phyloP scores from a whole-genome alignment of 441 rosid species.

The Adansonia madagascariensis region DNA sequence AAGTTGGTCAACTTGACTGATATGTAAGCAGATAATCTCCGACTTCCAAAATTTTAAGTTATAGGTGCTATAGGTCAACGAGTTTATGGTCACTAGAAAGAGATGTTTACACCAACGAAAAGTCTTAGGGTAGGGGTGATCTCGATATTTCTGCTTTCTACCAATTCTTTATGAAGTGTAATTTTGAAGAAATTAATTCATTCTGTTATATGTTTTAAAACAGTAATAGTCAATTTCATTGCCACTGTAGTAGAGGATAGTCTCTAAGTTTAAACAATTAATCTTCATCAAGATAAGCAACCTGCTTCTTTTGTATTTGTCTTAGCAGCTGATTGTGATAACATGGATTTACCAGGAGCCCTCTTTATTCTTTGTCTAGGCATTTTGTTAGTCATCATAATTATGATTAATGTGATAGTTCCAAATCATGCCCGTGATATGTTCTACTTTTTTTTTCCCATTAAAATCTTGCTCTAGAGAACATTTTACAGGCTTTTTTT shows the following conservation, averaged over 20 bases:
- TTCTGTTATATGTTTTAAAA: not conserved
- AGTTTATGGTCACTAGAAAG: not conserved
- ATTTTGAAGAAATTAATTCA: not conserved
- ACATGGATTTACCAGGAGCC: not conserved
- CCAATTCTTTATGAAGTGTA: not conserved
- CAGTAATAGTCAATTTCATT: not conserved
- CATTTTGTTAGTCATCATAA: constrained; percentile 1
- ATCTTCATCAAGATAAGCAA: not conserved
- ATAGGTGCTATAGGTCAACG: not conserved
- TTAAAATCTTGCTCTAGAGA: not conserved
- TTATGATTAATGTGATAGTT: constrained; percentile 2
- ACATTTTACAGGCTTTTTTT: not conserved
- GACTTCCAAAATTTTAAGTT: not conserved
- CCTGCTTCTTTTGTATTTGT: not conserved
- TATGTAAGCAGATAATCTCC: constrained; percentile 50
- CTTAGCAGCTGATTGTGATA: not conserved
- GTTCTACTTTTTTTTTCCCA: not conserved
- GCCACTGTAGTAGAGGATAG: not conserved
- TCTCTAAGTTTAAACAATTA: not conserved
- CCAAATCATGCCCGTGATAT: not conserved
- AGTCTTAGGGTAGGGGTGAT: not conserved
- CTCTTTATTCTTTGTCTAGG: not conserved
- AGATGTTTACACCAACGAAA: not conserved
- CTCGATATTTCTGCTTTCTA: not conserved
- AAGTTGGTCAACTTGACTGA: constrained; percentile 67